Base-by-base conservation (phyloP, 371 early-diverging fungal species). In the Apophysomyces elegans region DNA sequence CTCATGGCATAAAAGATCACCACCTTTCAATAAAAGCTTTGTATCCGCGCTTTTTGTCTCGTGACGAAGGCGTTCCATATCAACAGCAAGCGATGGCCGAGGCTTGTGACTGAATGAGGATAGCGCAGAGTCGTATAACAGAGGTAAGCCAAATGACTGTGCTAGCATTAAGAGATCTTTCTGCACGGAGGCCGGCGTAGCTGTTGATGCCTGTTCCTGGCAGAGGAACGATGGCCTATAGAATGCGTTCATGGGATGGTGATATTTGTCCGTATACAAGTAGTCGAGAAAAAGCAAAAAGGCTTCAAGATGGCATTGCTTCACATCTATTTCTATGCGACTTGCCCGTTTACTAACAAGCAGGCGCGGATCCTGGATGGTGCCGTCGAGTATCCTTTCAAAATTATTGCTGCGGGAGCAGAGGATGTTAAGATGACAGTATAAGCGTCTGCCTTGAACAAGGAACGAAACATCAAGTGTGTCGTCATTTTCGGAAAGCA, bases 1-100 rank as follows among this genome's bases (percentile, higher is more conserved):
- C 54, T 85, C 83, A 67, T 92, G 90, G 1, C 83, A 84, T 2
- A 71, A 58, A 32, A 85, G 26, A 1, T 47, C 61, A 3, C 79
- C 76, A 41, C 79, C 73, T 21, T 74, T 72, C 12, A 80, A 66
- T n/a, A 76, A 54, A 35, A 91, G 65, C 4, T 59, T 57, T 1
- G 87, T 73, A 70, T 89, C 84, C 5, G 65, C 58, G 1, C 59
- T 26, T 8, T 59, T 63, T 62, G 57, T 44, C 4, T 61, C 56
- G 9, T 60, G 62, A 0, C 67, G 38, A 6, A 72, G 63, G 2
- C 11, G 9, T 8, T 63, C 43, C 5, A 75, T 12, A 41, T 69
- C 61, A 2, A 14, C 14, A 26, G 39, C 58, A n/a, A 78, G 38
- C 0, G 72, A 64, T 2, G 75, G 72, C 0, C 47, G 56, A 11